Percentiles rank a stretch among this genome's conserved stretches.
These are phyloP conservation scores for Coemansia reversa DNA, from an alignment of 192 early-diverging fungal genomes.

Conservation along the genomic window DNA sequence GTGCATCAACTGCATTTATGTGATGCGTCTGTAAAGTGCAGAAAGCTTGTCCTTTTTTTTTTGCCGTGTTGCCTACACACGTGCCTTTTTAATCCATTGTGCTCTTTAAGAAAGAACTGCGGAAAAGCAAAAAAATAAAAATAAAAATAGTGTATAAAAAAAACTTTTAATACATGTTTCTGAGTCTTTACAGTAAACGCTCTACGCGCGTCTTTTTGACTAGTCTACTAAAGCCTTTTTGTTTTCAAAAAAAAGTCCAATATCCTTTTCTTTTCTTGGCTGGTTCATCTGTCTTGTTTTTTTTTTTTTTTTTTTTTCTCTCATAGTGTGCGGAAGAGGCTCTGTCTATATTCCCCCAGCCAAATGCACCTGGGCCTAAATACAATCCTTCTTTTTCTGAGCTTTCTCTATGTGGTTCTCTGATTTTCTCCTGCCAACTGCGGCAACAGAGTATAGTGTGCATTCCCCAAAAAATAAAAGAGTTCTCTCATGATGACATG, in stretches of 20 bases:
- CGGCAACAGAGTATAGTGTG: too few species aligned
- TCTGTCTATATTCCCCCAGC: not conserved
- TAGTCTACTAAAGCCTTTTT: not conserved
- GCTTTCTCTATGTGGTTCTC: not conserved
- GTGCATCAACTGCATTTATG: not conserved
- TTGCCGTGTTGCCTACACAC: not conserved
- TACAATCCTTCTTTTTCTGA: not conserved
- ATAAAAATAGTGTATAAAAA: not conserved
- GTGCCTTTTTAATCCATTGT: not conserved
- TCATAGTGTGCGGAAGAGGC: not conserved
- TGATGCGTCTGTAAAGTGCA: too few species aligned
- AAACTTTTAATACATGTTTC: not conserved
- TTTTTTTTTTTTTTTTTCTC: too few species aligned
- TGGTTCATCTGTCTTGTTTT: not conserved
- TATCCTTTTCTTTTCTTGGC: not conserved
- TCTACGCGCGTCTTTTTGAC: not conserved
- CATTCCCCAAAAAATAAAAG: too few species aligned
- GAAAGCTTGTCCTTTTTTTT: not conserved
- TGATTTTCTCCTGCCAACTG: not conserved
- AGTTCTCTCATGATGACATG: not conserved
- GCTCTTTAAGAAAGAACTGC: not conserved
- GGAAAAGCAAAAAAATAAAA: slow-evolving; percentile 9
- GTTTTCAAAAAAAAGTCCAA: not conserved
- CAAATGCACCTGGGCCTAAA: not conserved
- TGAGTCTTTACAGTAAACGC: not conserved